phyloP scores from a whole-genome alignment of 805 yeast species.

The Kodamaea fukazawae region DNA sequence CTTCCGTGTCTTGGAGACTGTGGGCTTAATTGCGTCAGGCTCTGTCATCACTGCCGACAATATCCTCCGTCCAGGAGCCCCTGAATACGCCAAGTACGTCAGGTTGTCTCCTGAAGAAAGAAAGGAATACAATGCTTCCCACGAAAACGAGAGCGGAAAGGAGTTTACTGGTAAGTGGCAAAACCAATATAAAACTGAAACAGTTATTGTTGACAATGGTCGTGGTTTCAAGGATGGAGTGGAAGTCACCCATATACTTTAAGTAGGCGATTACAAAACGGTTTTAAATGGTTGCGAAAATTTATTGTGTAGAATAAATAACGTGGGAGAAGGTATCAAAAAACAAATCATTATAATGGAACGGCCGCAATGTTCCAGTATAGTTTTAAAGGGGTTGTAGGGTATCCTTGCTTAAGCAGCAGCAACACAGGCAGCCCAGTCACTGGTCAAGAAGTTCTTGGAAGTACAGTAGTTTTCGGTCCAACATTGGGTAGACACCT shows the following conservation, averaged over 20 bases:
- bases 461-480: constrained; percentile 40
- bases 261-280: background rate
- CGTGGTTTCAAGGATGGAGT: constrained; percentile 23
- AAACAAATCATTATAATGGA: too few relatives aligned
- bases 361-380: too few relatives aligned
- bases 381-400: too few relatives aligned
- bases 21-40: constrained; percentile 39
- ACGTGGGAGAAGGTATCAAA: too few relatives aligned
- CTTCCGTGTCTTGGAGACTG: constrained; percentile 38
- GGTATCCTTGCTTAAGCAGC: too few relatives aligned
- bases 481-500: constrained; percentile 13
- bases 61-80: constrained; percentile 33
- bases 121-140: constrained; percentile 24
- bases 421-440: constrained; percentile 9
- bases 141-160: constrained; percentile 26
- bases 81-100: constrained; percentile 40
- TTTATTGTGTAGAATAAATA: too few relatives aligned
- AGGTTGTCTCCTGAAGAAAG: constrained; percentile 36
- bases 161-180: constrained; percentile 40
- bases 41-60: constrained; percentile 41
- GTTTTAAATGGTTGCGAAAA: too few relatives aligned
- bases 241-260: constrained; percentile 24
- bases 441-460: constrained; percentile 34
- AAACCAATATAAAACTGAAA: constrained; percentile 34
- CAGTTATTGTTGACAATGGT: constrained; percentile 18